Evolutionary conservation across 2,329 filamentous ascomycete species (phyloP).

Genomic region (Colletotrichum noveboracense): DNA sequence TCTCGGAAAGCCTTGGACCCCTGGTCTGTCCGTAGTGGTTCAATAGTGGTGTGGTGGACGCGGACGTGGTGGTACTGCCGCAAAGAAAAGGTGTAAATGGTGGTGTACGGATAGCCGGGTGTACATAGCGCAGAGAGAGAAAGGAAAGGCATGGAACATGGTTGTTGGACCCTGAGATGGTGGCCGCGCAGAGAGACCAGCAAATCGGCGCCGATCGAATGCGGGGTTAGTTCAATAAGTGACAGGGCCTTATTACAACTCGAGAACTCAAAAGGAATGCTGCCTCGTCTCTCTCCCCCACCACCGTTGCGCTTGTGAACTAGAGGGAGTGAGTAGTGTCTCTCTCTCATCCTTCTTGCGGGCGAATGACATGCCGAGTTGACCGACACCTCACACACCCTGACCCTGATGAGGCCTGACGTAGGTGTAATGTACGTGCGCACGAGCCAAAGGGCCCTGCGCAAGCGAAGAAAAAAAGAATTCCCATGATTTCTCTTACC

Average conservation of each 20-base stretch:
- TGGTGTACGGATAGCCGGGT: slow-evolving; percentile 8
- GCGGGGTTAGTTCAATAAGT: slow-evolving; percentile 13
- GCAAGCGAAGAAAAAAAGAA: not conserved
- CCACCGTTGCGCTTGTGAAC: not conserved
- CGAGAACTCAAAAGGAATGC: not conserved
- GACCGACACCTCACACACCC: not conserved
- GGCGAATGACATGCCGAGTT: slow-evolving; percentile 1
- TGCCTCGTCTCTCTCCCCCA: not conserved
- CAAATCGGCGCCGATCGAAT: slow-evolving; percentile 12
- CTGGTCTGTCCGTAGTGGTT: slow-evolving; percentile 7
- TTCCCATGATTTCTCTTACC: slow-evolving; percentile 13
- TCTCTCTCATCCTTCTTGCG: not conserved
- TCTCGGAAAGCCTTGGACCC: slow-evolving; percentile 15
- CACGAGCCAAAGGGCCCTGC: not conserved
- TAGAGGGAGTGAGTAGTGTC: not conserved
- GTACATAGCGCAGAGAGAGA: not conserved
- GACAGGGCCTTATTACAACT: slow-evolving; percentile 20
- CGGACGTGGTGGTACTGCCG: not conserved
- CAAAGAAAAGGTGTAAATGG: not conserved
- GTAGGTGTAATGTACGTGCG: slow-evolving; percentile 7
- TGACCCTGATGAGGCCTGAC: slow-evolving; percentile 6
- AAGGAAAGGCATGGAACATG: slow-evolving; percentile 7
- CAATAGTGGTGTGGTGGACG: not conserved
- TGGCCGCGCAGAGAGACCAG: slow-evolving; percentile 8
- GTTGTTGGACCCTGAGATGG: slow-evolving; percentile 18